Evolutionary conservation across 768 basidiomycete genomes (phyloP).

Genomic region (Lactarius sp.): DNA sequence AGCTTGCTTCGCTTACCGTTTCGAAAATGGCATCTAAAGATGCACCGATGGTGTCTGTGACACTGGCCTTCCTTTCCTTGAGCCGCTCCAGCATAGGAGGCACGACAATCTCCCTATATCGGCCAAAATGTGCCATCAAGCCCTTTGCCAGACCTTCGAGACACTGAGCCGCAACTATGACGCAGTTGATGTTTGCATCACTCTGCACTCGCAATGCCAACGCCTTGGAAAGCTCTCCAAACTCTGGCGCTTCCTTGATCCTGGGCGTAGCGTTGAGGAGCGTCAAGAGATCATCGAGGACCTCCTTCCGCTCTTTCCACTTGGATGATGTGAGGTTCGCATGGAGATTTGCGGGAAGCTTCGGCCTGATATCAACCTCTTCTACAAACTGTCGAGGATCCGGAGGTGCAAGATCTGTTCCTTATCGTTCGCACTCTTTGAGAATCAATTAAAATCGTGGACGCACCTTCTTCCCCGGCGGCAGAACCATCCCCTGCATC

Average conservation of each 20-base stretch:
- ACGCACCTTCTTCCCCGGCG: constrained; percentile 43
- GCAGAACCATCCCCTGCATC: constrained; percentile 35
- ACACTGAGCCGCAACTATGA: constrained; percentile 80
- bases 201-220: constrained; percentile 76
- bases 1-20: constrained; percentile 53
- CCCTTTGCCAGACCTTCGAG: constrained; percentile 84
- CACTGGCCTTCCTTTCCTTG: constrained; percentile 90
- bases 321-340: constrained; percentile 80
- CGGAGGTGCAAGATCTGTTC: constrained; percentile 46
- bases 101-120: constrained; percentile 66
- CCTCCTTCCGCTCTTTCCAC: constrained; percentile 97
- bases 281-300: constrained; percentile 73
- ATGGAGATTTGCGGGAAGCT: constrained; percentile 72
- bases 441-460: constrained; percentile 7
- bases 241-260: constrained; percentile 74
- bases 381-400: constrained; percentile 82
- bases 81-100: constrained; percentile 78
- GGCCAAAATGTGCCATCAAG: constrained; percentile 66
- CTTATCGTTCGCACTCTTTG: constrained; percentile 12
- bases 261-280: constrained; percentile 65
- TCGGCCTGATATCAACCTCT: constrained; percentile 69
- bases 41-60: constrained; percentile 82
- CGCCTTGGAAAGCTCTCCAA: constrained; percentile 70
- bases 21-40: constrained; percentile 86
- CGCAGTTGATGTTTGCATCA: constrained; percentile 95